Percentiles rank a stretch among this genome's conserved stretches.
These are phyloP conservation scores for Tausonia pullulans DNA, from an alignment of 1,284 basidiomycete genomes.

Conservation along the genomic window DNA sequence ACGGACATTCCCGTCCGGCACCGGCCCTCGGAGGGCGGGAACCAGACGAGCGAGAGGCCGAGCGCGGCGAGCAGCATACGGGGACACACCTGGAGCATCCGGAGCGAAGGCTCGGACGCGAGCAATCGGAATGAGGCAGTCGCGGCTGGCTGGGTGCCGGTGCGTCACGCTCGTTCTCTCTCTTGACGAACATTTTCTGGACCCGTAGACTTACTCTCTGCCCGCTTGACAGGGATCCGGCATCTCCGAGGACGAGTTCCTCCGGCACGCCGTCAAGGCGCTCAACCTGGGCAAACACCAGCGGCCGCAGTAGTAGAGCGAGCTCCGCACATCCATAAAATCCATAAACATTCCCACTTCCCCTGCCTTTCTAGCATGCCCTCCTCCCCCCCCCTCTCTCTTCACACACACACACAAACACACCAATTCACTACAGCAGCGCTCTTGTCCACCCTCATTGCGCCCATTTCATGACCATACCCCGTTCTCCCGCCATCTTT, in stretches of 20 bases:
- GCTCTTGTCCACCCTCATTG: too few species aligned
- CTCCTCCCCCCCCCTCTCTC: too few species aligned
- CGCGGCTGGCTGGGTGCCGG: constrained; percentile 2
- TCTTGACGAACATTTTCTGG: neutral
- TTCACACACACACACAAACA: too few species aligned
- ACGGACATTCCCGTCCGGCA: neutral
- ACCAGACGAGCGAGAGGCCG: neutral
- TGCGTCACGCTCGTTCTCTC: too few species aligned
- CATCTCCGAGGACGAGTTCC: constrained; percentile 11
- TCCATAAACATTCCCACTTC: too few species aligned
- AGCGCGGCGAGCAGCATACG: neutral
- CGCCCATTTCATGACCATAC: too few species aligned
- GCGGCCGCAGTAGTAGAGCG: too few species aligned
- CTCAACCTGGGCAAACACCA: neutral
- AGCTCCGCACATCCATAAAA: too few species aligned
- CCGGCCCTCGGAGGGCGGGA: neutral
- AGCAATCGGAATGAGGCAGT: constrained; percentile 3
- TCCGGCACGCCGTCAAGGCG: neutral
- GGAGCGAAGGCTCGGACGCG: neutral
- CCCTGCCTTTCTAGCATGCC: too few species aligned
- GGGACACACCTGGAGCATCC: neutral
- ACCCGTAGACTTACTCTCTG: neutral
- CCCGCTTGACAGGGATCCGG: neutral
- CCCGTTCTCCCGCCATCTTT: too few species aligned
- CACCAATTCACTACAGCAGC: too few species aligned